Evolutionary conservation across 2,329 filamentous ascomycete genomes (phyloP).

Genomic region (Massarina eburnea): DNA sequence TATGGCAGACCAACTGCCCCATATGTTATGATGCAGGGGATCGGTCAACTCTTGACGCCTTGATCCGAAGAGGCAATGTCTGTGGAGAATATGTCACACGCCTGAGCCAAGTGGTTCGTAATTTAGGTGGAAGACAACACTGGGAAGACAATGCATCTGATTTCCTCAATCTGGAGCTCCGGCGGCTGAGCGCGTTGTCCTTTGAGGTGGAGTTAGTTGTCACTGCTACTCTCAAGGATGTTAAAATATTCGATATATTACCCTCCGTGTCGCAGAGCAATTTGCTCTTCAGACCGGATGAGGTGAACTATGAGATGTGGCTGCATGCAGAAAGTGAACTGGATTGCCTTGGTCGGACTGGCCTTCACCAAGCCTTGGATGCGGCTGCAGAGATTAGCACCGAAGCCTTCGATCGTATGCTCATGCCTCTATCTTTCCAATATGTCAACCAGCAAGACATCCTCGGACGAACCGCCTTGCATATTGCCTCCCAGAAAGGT

Average conservation of each 20-base stretch:
- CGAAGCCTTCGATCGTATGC: neutral
- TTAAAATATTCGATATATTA: neutral
- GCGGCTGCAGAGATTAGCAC: neutral
- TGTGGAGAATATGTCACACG: neutral
- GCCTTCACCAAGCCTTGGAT: slow-evolving; percentile 3
- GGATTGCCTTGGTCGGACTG: slow-evolving; percentile 5
- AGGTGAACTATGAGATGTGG: neutral
- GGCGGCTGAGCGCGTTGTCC: neutral
- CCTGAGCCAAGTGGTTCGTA: neutral
- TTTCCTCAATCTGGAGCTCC: neutral
- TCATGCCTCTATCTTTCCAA: neutral
- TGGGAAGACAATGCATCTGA: neutral
- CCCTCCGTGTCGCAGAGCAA: neutral
- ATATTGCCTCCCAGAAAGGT: slow-evolving; percentile 6
- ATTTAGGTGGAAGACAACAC: neutral
- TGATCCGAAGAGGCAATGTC: neutral
- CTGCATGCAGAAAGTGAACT: neutral
- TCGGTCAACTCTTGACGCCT: neutral
- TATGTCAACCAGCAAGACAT: slow-evolving; percentile 8
- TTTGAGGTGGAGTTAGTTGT: neutral
- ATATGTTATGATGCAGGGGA: neutral
- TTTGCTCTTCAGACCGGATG: neutral
- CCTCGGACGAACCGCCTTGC: slow-evolving; percentile 10
- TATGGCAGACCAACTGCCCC: slow-evolving; percentile 2
- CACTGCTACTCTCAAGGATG: neutral